Percentiles rank a stretch among this genome's conserved stretches.
Evolutionary conservation across 805 yeast species (phyloP).

Genomic region (Ogataea chonburiensis): DNA sequence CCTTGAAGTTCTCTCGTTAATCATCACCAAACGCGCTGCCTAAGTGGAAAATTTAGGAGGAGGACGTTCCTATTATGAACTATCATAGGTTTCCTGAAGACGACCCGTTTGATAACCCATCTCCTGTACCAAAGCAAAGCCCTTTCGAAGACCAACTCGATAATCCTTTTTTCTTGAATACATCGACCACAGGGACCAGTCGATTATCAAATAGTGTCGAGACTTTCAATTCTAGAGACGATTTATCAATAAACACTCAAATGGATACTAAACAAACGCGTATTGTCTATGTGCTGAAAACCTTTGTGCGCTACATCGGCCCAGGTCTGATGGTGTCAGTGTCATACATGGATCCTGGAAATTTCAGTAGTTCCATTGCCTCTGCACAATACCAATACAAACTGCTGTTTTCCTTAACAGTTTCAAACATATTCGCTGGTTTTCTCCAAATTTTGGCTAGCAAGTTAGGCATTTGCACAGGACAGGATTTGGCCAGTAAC

Average conservation of each 20-base stretch:
- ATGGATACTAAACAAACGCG: slow-evolving; percentile 9
- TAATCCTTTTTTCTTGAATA: too few species aligned
- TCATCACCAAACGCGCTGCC: too few species aligned
- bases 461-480: slow-evolving; percentile 90
- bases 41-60: too few species aligned
- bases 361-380: slow-evolving; percentile 91
- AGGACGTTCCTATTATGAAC: slow-evolving; percentile 7
- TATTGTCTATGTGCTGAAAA: slow-evolving; percentile 24
- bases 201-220: slow-evolving; percentile 4
- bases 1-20: neutral
- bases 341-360: slow-evolving; percentile 97
- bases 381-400: slow-evolving; percentile 74
- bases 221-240: neutral
- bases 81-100: slow-evolving; percentile 1
- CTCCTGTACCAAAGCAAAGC: neutral
- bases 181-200: slow-evolving; percentile 1
- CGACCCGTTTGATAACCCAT: slow-evolving; percentile 2
- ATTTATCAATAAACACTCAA: neutral
- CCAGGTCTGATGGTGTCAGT: slow-evolving; percentile 96
- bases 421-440: slow-evolving; percentile 84
- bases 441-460: slow-evolving; percentile 83
- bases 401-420: slow-evolving; percentile 69
- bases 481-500: slow-evolving; percentile 84
- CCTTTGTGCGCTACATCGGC: slow-evolving; percentile 59
- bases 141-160: neutral